Conservation (phyloP, 1,284 basidiomycete species). For the Ceratobasidium sp. region DNA sequence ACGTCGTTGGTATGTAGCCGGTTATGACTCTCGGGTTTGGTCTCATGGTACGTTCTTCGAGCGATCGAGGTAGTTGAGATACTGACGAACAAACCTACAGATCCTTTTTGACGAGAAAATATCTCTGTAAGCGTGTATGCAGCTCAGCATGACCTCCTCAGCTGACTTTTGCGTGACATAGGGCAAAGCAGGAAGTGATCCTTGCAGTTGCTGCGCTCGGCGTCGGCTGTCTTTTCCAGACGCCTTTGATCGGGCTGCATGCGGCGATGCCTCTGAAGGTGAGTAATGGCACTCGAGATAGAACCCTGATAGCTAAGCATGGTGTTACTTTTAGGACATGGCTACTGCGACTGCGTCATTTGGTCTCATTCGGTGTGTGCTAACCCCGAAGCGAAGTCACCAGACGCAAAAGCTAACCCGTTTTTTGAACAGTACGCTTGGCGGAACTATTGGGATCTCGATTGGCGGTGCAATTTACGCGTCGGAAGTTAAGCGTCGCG, state of each 20-base stretch:
- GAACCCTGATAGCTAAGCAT: no score
- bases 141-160: not conserved
- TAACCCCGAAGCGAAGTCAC: not conserved
- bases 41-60: conserved; percentile 45
- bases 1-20: conserved; percentile 7
- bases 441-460: conserved; percentile 52
- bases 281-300: not conserved
- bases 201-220: conserved; percentile 46
- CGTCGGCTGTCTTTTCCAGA: conserved; percentile 46
- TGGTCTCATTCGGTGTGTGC: conserved; percentile 48
- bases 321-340: conserved; percentile 46
- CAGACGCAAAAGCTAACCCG: not conserved
- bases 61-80: not conserved
- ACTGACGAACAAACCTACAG: not conserved
- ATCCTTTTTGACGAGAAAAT: conserved; percentile 35
- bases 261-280: conserved; percentile 50
- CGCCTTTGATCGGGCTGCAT: conserved; percentile 49
- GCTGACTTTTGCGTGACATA: conserved; percentile 6
- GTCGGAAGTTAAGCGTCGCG: conserved; percentile 45
- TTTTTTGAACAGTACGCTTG: conserved; percentile 46
- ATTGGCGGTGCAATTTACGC: conserved; percentile 51
- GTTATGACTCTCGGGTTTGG: conserved; percentile 50
- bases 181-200: conserved; percentile 44
- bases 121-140: conserved; percentile 4
- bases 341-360: conserved; percentile 51